These are phyloP conservation scores for Deinandra increscens DNA, from an alignment of 129 eudicot genomes.

Conservation along the genomic window DNA sequence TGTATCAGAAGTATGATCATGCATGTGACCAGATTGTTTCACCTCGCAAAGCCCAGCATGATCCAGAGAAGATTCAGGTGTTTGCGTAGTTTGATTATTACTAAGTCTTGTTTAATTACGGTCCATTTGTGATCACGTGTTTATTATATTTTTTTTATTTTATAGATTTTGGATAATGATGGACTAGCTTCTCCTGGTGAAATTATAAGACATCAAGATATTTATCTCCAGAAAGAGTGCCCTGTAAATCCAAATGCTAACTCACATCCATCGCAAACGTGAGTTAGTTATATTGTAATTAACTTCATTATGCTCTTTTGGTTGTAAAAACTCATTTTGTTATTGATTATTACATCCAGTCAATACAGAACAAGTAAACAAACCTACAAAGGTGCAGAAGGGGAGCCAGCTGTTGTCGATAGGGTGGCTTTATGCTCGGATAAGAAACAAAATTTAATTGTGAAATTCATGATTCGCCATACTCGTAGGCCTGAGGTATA, in stretches of 20 bases:
- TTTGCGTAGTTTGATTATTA: slow-evolving; percentile 1
- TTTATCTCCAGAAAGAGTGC: slow-evolving; percentile 63
- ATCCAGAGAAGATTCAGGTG: slow-evolving; percentile 68
- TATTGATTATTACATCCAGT: slow-evolving; percentile 40
- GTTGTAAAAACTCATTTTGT: slow-evolving; percentile 17
- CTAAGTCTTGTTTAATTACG: background rate
- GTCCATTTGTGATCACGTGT: background rate
- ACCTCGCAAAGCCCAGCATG: slow-evolving; percentile 54
- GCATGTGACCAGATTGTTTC: slow-evolving; percentile 55
- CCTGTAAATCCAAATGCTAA: slow-evolving; percentile 48
- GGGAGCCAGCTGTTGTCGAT: slow-evolving; percentile 85
- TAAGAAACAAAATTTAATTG: slow-evolving; percentile 46
- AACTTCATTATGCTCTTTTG: background rate
- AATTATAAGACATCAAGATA: slow-evolving; percentile 69
- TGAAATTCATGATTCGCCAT: slow-evolving; percentile 78
- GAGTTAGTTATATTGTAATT: slow-evolving; percentile 21
- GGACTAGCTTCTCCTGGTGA: slow-evolving; percentile 97
- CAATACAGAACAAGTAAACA: slow-evolving; percentile 51
- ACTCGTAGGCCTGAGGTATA: slow-evolving; percentile 98
- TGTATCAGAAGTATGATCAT: slow-evolving; percentile 48
- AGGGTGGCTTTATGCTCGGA: slow-evolving; percentile 75
- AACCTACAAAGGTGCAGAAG: slow-evolving; percentile 83
- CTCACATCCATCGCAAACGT: slow-evolving; percentile 47
- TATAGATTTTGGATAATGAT: slow-evolving; percentile 89
- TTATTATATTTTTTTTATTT: slow-evolving; percentile 14